Evolutionary conservation across 202 grass and related monocot genomes (phyloP).

Genomic region (Schoenoplectus tabernaemontani): DNA sequence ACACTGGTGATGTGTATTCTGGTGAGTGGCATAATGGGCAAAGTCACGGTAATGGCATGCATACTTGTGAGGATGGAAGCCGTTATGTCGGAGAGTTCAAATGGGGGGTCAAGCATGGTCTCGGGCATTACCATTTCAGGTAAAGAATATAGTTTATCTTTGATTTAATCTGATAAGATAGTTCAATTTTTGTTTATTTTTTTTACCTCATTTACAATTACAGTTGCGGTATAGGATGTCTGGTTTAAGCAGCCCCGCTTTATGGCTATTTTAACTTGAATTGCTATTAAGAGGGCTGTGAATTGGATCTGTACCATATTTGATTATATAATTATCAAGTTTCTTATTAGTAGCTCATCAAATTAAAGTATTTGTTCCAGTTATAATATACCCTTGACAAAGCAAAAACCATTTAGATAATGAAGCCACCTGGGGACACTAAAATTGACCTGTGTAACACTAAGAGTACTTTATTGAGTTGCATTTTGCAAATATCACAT

Average conservation of each 20-base stretch:
- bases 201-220: background rate
- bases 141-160: constrained; percentile 26
- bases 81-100: constrained; percentile 95
- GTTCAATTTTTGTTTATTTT: background rate
- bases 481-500: background rate
- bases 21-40: constrained; percentile 98
- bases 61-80: constrained; percentile 97
- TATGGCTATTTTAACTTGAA: background rate
- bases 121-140: constrained; percentile 99
- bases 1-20: constrained; percentile 82
- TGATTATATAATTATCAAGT: background rate
- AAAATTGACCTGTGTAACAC: background rate
- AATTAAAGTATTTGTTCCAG: background rate
- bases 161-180: constrained; percentile 1
- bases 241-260: background rate
- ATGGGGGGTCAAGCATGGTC: constrained; percentile 92
- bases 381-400: background rate
- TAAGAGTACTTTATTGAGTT: background rate
- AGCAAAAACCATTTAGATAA: background rate
- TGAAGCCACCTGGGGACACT: background rate
- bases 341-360: background rate
- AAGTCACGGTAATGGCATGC: constrained; percentile 81
- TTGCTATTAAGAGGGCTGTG: background rate
- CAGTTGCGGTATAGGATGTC: background rate
- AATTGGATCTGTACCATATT: background rate